Base-by-base conservation (phyloP, 345 rosid genomes). In the Diplotaxis tenuifolia region DNA sequence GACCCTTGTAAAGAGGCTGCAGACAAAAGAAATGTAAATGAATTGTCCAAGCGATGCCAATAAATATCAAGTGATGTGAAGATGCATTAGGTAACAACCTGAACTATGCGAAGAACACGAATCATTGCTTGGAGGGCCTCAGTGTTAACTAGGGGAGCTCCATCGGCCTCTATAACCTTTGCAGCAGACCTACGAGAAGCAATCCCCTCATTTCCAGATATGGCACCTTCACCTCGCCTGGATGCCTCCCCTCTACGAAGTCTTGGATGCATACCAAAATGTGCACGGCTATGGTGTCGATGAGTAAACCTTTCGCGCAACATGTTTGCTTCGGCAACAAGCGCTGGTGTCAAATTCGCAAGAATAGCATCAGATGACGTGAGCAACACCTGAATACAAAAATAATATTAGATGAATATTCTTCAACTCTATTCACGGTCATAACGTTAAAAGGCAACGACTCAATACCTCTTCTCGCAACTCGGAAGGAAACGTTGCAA, bases 251-350 rank as follows among this genome's bases (percentile, higher is more conserved):
- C 97, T 78, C 98, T 86, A 42, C 96, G 97, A 80, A 78, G 91
- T 69, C 98, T 87, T 68, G 97, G 90, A 75, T 94, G 89, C 98
- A 94, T 91, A 22, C 97, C 98, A 64, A 91, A 87, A 65, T 89
- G 84, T 27, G 88, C 67, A 67, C 89, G 98, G 72, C 87, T 94
- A 67, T 84, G 90, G 79, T 89, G 87, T 57, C 96, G 87, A 80
- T 89, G 87, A 29, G 98, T 97, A 75, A 91, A 89, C 78, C 98
- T 89, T 80, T 94, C 98, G 19, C 98, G 94, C 75, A 94, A 77
- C 98, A 91, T 87, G 82, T 89, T 91, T 57, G 98, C 98, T 93
- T 94, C 98, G 66, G 97, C 95, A 65, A 94, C 96, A 69, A 94
- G 93, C 1, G 97, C 98, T 62, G 98, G 98, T 15, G 98, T 91